Evolutionary conservation across 2,329 filamentous ascomycete species (phyloP), one percentile per base, ranked within the genome.

Genomic region (Tolypocladium cylindrosporum): DNA sequence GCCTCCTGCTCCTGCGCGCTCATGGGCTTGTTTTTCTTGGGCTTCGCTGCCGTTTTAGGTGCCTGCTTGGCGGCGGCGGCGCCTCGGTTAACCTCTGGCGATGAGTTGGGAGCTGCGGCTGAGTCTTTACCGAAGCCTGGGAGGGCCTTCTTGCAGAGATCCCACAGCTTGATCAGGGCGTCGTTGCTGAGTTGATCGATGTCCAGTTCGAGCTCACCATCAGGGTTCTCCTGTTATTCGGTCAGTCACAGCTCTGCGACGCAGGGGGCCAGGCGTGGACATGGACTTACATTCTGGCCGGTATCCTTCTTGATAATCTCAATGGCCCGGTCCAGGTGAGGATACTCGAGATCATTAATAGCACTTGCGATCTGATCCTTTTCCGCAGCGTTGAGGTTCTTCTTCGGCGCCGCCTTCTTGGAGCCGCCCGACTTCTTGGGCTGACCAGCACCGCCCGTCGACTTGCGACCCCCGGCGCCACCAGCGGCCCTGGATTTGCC

Each of bases 361-460:
- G 89, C 89, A 59, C 88, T 87, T 1, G 91, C 93, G 59, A 99
- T 95, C 63, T 92, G 84, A 59, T 94, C 90, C 77, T 97, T 97
- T 74, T 99, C 91, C 4, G 87, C 80, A 59, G 84, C 87, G 51
- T 91, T 84, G 67, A 89, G 83, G 57, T 81, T 81, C 67, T 72
- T 76, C 66, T 75, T 76, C 7, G 68, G 57, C 0, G 72, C 67
- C 4, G 74, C 66, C 66, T 81, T 81, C 70, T 84, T 77, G 59
- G 69, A 67, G 41, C 69, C 67, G 40, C 69, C 65, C 1, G 69
- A 59, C 59, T 75, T 75, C 65, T 74, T 75, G 4, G 71, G 61
- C 27, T 68, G 61, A 3, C 69, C 58, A 0, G 69, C 61, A 4
- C 68, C 68, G 24, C 69, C 69, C 14, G 71, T 66, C 1, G 73